Evolutionary conservation across 352 stramenopile genomes (phyloP), one percentile per base, ranked within the genome.

Genomic region (Phytophthora sojae): DNA sequence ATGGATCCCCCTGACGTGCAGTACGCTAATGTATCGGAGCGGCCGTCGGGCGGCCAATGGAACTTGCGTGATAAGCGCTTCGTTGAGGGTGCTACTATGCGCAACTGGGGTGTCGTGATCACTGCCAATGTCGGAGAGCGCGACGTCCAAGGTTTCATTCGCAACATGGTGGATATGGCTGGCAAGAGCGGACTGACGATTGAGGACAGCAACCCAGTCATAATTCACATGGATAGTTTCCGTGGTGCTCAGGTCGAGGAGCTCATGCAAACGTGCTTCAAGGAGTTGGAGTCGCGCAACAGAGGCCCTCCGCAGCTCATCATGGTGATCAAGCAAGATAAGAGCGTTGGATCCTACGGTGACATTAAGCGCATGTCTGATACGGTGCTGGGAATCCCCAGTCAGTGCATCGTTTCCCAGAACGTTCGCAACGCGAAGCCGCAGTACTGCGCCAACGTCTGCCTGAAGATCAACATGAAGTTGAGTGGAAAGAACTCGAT

Each of bases 281-380:
- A 82, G 8, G 77, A 87, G 44, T 65, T 91, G 6, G 69, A 88
- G 57, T 29, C 42, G 11, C 72, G 69, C 35, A 76, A 76, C 64
- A 49, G 67, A 30, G 67, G 68, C 3, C 64, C 71, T n/a, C 72
- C 81, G 26, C 77, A 92, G 52, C 63, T 94, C 0, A 82, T 94
- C 3, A 82, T 90, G 66, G 79, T 91, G 55, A 81, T 91, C 42
- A 88, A 88, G 53, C 64, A 80, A 14, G 71, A 81, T 45, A 82
- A 82, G 65, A 73, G 63, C 59, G 63, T 76, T n/a, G 64, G 63
- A 23, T 75, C 79, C 1, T 94, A 94, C 53, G 66, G 64, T 4
- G 83, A 92, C n/a, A 83, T 96, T 35, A 96, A 96, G 75, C 80
- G 81, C 35, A 79, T 90, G 49, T 91, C 83, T 0, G 86, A 96